Percentiles rank a stretch among this genome's conserved stretches.
phyloP scores from a whole-genome alignment of 805 yeast genomes.

The Metschnikowia shivogae region DNA sequence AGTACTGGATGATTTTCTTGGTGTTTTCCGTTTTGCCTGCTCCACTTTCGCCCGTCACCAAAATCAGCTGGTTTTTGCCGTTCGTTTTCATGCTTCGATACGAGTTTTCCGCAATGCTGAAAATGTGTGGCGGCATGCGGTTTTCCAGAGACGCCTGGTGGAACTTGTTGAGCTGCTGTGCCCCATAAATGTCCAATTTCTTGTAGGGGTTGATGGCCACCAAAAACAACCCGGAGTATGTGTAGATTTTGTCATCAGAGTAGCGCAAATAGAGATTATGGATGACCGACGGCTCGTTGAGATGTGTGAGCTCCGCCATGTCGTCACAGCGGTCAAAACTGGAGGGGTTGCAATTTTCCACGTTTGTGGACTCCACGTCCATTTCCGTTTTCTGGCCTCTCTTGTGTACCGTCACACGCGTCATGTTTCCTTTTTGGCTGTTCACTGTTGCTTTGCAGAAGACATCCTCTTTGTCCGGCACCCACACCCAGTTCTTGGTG shows the following conservation, averaged over 20 bases:
- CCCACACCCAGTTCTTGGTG: constrained; percentile 70
- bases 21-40: constrained; percentile 99
- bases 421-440: constrained; percentile 35
- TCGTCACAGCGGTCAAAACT: constrained; percentile 89
- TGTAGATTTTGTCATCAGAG: constrained; percentile 73
- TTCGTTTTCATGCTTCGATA: constrained; percentile 68
- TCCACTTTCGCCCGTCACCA: constrained; percentile 98
- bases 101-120: constrained; percentile 84
- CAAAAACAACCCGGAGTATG: constrained; percentile 90
- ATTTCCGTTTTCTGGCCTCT: constrained; percentile 42
- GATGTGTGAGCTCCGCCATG: constrained; percentile 91
- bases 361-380: constrained; percentile 38
- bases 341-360: constrained; percentile 77
- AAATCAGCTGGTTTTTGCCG: constrained; percentile 76
- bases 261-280: constrained; percentile 78
- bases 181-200: constrained; percentile 64
- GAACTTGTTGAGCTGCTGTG: constrained; percentile 52
- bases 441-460: constrained; percentile 61
- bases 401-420: constrained; percentile 34
- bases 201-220: constrained; percentile 95
- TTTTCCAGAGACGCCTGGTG: constrained; percentile 30
- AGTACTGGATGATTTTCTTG: constrained; percentile 86
- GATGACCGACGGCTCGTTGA: constrained; percentile 95
- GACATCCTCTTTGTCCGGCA: constrained; percentile 53
- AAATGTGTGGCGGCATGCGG: constrained; percentile 75